Conservation (phyloP, 2,329 filamentous ascomycete genomes). For the Thermochaetoides dissita region DNA sequence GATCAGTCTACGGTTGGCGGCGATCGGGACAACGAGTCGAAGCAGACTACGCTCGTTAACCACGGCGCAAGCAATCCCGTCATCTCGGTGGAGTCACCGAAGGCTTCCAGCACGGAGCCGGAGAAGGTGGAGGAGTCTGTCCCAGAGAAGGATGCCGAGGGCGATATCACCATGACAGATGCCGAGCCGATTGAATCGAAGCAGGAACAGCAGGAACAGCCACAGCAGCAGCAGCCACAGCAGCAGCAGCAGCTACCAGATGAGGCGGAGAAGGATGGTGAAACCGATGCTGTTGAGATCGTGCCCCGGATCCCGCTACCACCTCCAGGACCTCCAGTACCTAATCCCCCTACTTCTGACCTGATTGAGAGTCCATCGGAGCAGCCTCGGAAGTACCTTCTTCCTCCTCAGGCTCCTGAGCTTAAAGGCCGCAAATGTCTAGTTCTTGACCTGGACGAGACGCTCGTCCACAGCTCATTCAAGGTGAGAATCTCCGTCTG, state of each 20-base stretch:
- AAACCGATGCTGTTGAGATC: too few relatives aligned
- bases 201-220: constrained; percentile 29
- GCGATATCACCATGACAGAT: constrained; percentile 57
- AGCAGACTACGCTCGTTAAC: constrained; percentile 27
- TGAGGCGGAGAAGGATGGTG: too few relatives aligned
- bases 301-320: constrained; percentile 28
- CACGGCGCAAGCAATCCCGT: constrained; percentile 21
- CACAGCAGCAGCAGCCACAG: constrained; percentile 12
- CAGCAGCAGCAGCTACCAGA: too few relatives aligned
- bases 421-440: constrained; percentile 84
- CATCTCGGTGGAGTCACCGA: constrained; percentile 29
- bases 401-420: constrained; percentile 69
- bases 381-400: constrained; percentile 49
- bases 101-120: constrained; percentile 10
- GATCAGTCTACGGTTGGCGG: constrained; percentile 28
- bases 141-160: constrained; percentile 33
- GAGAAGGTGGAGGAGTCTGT: constrained; percentile 15
- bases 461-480: constrained; percentile 94
- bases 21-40: constrained; percentile 32
- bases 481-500: constrained; percentile 47
- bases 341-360: constrained; percentile 22
- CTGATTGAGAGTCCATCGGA: constrained; percentile 26
- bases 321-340: constrained; percentile 27
- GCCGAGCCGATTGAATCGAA: constrained; percentile 25
- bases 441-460: constrained; percentile 91